Base-by-base conservation (phyloP, 805 yeast genomes). In the Wickerhamomyces kurtzmanii region DNA sequence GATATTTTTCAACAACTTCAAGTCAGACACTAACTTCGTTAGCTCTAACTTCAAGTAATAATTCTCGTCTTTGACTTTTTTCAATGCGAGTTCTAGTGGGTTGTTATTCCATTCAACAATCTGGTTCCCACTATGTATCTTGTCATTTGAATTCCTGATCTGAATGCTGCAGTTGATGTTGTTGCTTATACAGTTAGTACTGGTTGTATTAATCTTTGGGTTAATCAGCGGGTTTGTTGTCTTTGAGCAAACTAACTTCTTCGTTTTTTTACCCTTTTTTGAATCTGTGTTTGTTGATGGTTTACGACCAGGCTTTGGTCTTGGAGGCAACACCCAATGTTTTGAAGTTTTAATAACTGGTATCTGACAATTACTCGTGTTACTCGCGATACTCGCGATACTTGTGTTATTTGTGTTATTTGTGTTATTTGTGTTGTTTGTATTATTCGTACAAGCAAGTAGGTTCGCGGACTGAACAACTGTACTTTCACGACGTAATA, bases 291-390 rank as follows among this genome's bases (percentile, higher is more conserved):
- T 21, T 21, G 23, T 21, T 13, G 15, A 8, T 4, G 75, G 75
- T 39, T 71, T 71, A 28, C 76, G 55, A 13, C 81, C 82, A 0
- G 82, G 81, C 39, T 81, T 77, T 15, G 93, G 91, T 38, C 91
- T 62, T 8, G 93, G 93, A 3, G 93, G 94, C 17, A 81, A 56
- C 6, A 79, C 86, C 87, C 91, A 84, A 45, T 73, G 75, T 45
- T 78, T 78, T 28, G 86, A 77, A 2, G 89, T 76, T 40, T 65
- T 71, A 30, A 65, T 62, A 13, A 38, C 39, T 12, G 40, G n/a
- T n/a, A n/a, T n/a, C n/a, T n/a, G n/a, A n/a, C n/a, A n/a, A n/a
- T n/a, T n/a, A n/a, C n/a, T n/a, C n/a, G n/a, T 37, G 39, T 14
- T 31, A 32, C 10, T 37, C 16, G 40, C 38, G 26, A 42, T 33